Percentiles rank a stretch among this genome's conserved stretches.
Evolutionary conservation across 169 alveolate genomes (phyloP).

Genomic region (Plasmodium fragile): DNA sequence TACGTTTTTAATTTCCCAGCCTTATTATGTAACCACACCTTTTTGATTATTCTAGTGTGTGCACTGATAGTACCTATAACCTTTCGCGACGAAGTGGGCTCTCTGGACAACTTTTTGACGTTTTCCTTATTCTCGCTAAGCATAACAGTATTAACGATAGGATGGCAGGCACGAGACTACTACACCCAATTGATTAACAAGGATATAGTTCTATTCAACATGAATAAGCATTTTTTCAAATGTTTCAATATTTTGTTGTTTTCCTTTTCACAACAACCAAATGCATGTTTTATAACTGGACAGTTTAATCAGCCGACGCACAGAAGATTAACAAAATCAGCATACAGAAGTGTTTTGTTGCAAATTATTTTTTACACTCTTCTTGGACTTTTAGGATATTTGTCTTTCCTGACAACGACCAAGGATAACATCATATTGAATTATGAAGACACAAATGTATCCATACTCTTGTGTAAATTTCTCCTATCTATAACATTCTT

Average conservation of each 20-base stretch:
- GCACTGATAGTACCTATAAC: conserved; percentile 40
- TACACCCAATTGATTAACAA: conserved; percentile 15
- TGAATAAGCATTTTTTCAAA: conserved; percentile 43
- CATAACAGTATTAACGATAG: conserved; percentile 46
- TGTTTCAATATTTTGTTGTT: conserved; percentile 62
- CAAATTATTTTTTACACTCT: conserved; percentile 63
- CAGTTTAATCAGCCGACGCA: conserved; percentile 75
- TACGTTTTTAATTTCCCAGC: conserved; percentile 33
- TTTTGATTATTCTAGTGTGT: conserved; percentile 33
- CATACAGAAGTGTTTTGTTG: conserved; percentile 52
- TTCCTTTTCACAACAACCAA: conserved; percentile 72
- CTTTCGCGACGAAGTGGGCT: conserved; percentile 49
- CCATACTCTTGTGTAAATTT: conserved; percentile 62
- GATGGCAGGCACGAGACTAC: conserved; percentile 22
- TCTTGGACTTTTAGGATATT: conserved; percentile 57
- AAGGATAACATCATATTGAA: conserved; percentile 59
- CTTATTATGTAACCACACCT: conserved; percentile 19
- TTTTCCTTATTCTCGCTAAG: conserved; percentile 60
- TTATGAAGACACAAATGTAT: conserved; percentile 63
- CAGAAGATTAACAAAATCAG: conserved; percentile 66
- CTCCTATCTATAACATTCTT: conserved; percentile 51
- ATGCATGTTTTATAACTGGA: conserved; percentile 73
- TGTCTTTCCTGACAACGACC: conserved; percentile 51
- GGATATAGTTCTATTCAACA: conserved; percentile 12
- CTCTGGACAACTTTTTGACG: conserved; percentile 10